These are phyloP conservation scores for Tuber umbilicatum DNA, from an alignment of 495 filamentous ascomycete genomes.

Conservation along the genomic window DNA sequence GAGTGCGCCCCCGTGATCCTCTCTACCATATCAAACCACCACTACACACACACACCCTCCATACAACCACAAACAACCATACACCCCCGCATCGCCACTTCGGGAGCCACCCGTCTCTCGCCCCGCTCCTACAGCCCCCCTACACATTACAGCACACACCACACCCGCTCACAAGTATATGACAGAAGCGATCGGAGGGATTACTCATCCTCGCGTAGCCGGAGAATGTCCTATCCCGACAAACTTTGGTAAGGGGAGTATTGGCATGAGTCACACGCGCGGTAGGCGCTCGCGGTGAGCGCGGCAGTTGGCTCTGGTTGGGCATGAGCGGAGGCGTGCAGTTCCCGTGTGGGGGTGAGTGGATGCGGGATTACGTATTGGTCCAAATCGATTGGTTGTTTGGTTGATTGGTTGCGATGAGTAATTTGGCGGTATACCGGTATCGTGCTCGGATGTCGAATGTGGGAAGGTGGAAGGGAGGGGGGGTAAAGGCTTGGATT, in stretches of 20 bases:
- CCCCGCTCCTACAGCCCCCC: not conserved
- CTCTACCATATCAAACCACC: not conserved
- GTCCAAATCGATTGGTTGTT: too few relatives aligned
- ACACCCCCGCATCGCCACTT: not conserved
- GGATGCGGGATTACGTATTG: not conserved
- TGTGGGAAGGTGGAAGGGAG: not conserved
- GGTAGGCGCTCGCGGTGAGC: not conserved
- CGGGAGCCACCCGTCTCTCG: not conserved
- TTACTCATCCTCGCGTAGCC: not conserved
- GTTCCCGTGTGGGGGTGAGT: not conserved
- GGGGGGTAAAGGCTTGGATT: not conserved
- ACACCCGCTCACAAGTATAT: not conserved
- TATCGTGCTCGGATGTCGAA: not conserved
- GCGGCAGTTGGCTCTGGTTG: not conserved
- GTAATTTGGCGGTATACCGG: not conserved
- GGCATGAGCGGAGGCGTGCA: not conserved
- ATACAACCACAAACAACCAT: not conserved
- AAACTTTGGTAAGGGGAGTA: not conserved
- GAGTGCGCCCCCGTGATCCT: not conserved
- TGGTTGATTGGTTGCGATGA: not conserved
- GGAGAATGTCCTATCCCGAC: not conserved
- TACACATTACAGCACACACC: not conserved
- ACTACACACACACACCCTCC: too few relatives aligned
- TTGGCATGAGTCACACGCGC: not conserved
- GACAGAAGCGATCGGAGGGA: not conserved